These are phyloP conservation scores for Claviceps maximensis DNA, from an alignment of 2,329 filamentous ascomycete genomes.

Conservation along the genomic window DNA sequence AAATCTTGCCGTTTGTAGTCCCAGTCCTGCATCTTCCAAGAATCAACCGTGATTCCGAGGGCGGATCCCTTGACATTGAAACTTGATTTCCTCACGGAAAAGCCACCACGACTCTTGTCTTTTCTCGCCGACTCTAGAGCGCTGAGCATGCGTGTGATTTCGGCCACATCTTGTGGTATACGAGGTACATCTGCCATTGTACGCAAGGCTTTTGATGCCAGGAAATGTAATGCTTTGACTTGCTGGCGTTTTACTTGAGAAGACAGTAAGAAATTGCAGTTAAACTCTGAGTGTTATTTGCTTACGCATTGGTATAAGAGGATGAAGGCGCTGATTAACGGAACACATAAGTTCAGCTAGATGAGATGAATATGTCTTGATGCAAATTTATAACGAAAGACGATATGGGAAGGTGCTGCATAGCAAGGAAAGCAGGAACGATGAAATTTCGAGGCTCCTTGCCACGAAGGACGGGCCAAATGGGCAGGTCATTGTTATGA, in stretches of 20 bases:
- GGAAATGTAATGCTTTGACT: neutral
- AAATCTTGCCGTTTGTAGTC: slow-evolving; percentile 83
- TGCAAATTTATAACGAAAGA: neutral
- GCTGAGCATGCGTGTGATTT: slow-evolving; percentile 52
- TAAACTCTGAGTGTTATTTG: neutral
- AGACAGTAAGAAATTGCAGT: neutral
- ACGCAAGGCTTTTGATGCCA: too few species aligned
- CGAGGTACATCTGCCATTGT: slow-evolving; percentile 38
- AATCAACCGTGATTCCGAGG: slow-evolving; percentile 59
- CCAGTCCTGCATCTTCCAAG: slow-evolving; percentile 89
- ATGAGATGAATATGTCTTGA: neutral
- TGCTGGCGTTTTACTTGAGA: neutral
- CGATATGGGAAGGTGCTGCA: neutral
- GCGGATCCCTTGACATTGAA: slow-evolving; percentile 54
- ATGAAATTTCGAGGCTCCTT: neutral
- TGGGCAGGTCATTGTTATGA: too few species aligned
- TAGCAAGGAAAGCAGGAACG: neutral
- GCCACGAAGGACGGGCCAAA: too few species aligned
- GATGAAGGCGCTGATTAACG: neutral
- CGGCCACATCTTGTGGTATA: slow-evolving; percentile 52
- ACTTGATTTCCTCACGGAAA: slow-evolving; percentile 68
- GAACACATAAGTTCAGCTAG: neutral
- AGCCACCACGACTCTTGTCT: slow-evolving; percentile 42
- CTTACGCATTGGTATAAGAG: neutral
- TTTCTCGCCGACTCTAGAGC: slow-evolving; percentile 46